These are phyloP conservation scores for Bruguiera gymnorhiza DNA, from an alignment of 345 rosid genomes.

Conservation along the genomic window DNA sequence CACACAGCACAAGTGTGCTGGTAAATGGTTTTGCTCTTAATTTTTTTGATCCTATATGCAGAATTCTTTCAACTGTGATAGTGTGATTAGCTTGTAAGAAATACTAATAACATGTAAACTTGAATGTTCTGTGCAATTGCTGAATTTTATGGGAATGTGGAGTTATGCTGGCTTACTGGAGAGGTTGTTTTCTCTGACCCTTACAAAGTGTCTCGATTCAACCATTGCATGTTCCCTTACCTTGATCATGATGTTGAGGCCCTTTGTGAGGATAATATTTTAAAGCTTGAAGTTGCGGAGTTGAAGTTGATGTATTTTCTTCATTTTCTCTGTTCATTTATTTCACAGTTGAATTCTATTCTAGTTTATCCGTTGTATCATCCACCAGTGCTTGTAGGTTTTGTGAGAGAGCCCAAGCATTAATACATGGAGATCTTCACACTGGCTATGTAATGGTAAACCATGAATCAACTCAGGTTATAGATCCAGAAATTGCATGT, in stretches of 20 bases:
- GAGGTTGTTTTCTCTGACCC: constrained; percentile 97
- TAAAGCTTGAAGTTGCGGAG: constrained; percentile 82
- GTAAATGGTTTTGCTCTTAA: constrained; percentile 24
- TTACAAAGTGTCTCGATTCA: constrained; percentile 65
- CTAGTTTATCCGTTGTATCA: constrained; percentile 6
- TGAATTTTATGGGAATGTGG: constrained; percentile 89
- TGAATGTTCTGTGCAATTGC: constrained; percentile 57
- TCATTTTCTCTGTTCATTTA: background rate
- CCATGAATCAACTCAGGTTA: constrained; percentile 72
- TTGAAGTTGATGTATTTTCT: constrained; percentile 70
- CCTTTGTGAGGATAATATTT: constrained; percentile 59
- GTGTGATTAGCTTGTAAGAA: constrained; percentile 6
- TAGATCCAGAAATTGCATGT: constrained; percentile 88
- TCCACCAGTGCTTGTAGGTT: constrained; percentile 48
- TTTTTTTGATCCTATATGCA: background rate
- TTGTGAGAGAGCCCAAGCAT: constrained; percentile 92
- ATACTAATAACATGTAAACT: constrained; percentile 12
- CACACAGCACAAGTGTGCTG: constrained; percentile 71
- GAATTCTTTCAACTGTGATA: background rate
- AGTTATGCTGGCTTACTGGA: constrained; percentile 87
- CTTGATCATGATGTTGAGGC: constrained; percentile 82
- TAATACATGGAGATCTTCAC: constrained; percentile 94
- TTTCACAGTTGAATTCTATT: background rate
- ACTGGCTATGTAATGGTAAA: constrained; percentile 95
- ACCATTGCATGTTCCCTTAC: constrained; percentile 76